Base-by-base conservation (phyloP, 805 yeast species). In the Kluyveromyces siamensis region DNA sequence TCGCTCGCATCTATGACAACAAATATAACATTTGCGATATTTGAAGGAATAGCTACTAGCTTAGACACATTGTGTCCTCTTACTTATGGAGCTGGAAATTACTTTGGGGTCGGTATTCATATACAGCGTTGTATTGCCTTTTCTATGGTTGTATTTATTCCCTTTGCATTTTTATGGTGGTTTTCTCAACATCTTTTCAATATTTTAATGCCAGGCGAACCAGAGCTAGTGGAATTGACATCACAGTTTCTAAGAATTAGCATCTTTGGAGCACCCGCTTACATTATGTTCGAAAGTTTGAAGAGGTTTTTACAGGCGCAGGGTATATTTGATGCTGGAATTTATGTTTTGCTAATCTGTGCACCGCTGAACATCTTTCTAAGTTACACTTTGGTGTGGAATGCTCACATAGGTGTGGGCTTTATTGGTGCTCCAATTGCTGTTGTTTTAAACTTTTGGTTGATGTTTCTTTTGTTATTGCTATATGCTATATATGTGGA, bases 271-370 rank as follows among this genome's bases (percentile, higher is more conserved):
- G 79, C 86, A 8, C 96, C 96, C 1, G 95, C 90, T 0, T 78
- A 82, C 56, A 73, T 85, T 41, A 51, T 84, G 11, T 88, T 88
- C 63, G 96, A 89, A 66, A 77, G 87, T 40, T 81, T 88, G 27
- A 88, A 89, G 66, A 72, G 95, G 50, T 87, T 76, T 58, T 66
- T 88, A 50, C 96, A 87, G 68, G 87, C 95, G 0, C 96, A 88
- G 65, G 87, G 87, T 33, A 81, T 87, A 13, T 89, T 85, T 71
- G 83, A 86, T 59, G 95, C 96, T 5, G 84, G 90, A 9, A 84
- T 95, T 7, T 78, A 80, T 52, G 84, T 81, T 11, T 68, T 86
- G 38, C 49, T 60, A 18, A 57, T 86, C 3, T 79, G 86, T 49
- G 83, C 89, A 0, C 96, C 96, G 1, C 52, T 84, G 33, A 86